Evolutionary conservation across 495 filamentous ascomycete genomes (phyloP).

Genomic region (Penicillium lagena): DNA sequence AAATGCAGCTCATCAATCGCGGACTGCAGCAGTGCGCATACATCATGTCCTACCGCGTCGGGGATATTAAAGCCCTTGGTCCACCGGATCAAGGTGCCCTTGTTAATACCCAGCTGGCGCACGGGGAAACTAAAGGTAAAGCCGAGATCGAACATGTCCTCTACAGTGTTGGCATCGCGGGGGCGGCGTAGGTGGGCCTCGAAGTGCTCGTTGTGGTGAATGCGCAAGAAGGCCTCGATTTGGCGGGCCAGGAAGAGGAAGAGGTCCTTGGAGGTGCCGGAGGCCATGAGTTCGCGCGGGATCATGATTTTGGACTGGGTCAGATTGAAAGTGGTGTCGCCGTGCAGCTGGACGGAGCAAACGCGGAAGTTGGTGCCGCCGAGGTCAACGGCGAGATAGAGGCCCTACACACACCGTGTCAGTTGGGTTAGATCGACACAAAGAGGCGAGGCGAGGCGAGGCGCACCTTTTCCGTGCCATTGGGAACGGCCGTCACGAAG

Average conservation of each 20-base stretch:
- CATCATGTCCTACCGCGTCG: constrained; percentile 89
- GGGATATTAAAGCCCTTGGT: constrained; percentile 97
- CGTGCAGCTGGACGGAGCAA: constrained; percentile 86
- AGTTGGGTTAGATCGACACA: not conserved
- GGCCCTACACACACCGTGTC: constrained; percentile 50
- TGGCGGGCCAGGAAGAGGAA: constrained; percentile 92
- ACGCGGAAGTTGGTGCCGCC: constrained; percentile 98
- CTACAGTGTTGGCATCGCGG: constrained; percentile 48
- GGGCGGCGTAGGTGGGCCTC: constrained; percentile 58
- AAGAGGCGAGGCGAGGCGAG: constrained; percentile 1
- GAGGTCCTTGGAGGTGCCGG: constrained; percentile 77
- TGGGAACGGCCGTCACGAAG: constrained; percentile 90
- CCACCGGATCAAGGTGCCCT: constrained; percentile 88
- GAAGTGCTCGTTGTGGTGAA: constrained; percentile 88
- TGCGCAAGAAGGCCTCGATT: constrained; percentile 77
- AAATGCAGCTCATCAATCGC: constrained; percentile 84
- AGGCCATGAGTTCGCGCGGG: constrained; percentile 82
- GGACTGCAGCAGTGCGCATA: constrained; percentile 81
- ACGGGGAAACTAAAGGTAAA: constrained; percentile 99
- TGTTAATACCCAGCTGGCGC: constrained; percentile 88
- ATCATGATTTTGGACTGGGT: constrained; percentile 90
- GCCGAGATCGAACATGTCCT: constrained; percentile 81
- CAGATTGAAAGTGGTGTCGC: constrained; percentile 86
- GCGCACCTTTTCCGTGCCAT: constrained; percentile 84
- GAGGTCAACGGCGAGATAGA: constrained; percentile 93